Percentiles rank a stretch among this genome's conserved stretches.
Evolutionary conservation across 164 flowering plant species (phyloP).

Genomic region (Kalanchoe fedtschenkoi): DNA sequence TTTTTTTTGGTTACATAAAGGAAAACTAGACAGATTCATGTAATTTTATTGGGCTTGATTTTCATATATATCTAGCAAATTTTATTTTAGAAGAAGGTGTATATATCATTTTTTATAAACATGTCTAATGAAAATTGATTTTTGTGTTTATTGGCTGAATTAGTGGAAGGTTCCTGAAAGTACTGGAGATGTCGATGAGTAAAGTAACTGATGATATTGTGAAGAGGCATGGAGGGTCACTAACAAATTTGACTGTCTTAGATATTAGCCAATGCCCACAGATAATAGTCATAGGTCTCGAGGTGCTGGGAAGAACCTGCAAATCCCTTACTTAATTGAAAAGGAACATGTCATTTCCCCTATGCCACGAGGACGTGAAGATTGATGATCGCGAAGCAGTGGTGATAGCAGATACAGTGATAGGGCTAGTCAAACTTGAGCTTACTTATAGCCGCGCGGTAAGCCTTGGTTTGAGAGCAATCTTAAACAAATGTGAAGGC

Average conservation of each 20-base stretch:
- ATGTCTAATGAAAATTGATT: background rate
- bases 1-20: too few relatives aligned
- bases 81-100: too few relatives aligned
- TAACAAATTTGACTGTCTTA: slow-evolving; percentile 38
- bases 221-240: slow-evolving; percentile 35
- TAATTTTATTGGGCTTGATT: too few relatives aligned
- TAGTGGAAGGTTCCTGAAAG: slow-evolving; percentile 55
- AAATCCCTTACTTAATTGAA: slow-evolving; percentile 34
- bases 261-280: slow-evolving; percentile 51
- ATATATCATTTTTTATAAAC: slow-evolving; percentile 26
- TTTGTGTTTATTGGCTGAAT: slow-evolving; percentile 11
- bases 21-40: too few relatives aligned
- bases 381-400: slow-evolving; percentile 58
- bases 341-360: slow-evolving; percentile 60
- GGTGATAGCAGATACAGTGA: slow-evolving; percentile 73
- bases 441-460: slow-evolving; percentile 41
- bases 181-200: slow-evolving; percentile 46
- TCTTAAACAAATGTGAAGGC: slow-evolving; percentile 18
- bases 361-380: slow-evolving; percentile 22
- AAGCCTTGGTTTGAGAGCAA: slow-evolving; percentile 13
- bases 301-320: slow-evolving; percentile 57
- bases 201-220: slow-evolving; percentile 42
- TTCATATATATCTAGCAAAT: too few relatives aligned
- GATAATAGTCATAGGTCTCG: slow-evolving; percentile 33
- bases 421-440: slow-evolving; percentile 58